Base-by-base conservation (phyloP, 2,329 filamentous ascomycete genomes). In the Coniochaeta sp. region DNA sequence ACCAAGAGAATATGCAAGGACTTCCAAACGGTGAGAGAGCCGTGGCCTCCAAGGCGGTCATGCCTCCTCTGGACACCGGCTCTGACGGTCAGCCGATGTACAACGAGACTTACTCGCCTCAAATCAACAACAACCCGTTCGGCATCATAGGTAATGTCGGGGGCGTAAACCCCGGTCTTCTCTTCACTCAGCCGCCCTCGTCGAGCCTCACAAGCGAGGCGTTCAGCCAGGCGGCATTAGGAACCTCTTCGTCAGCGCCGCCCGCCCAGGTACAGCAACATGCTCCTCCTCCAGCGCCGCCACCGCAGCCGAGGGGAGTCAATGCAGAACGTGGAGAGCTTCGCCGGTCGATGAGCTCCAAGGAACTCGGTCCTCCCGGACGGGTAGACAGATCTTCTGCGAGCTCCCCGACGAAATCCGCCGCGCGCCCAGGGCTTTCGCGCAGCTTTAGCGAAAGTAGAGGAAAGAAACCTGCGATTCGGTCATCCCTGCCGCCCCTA, bases 121-220 rank as follows among this genome's bases (percentile, higher is more conserved):
- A 77, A 3, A 71, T 79, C 57, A 80, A 83, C 9, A 77, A 84
- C 61, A 77, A 84, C 61, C 75, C 80, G 0, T 86, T 86, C 64
- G 73, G 76, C 26, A 74, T 81, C 30, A 72, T 77, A 40, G 76
- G 72, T 55, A 73, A 78, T 6, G 74, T 70, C 30, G 75, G 76
- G 8, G 80, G 76, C n/a, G 83, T 88, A 6, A 77, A 88, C 64
- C 85, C 85, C 1, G 84, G 82, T 8, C 73, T 88, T 17, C 71
- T 88, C 8, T 83, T 84, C 67, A 81, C 79, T 63, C 76, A 78
- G 12, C 79, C 81, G 26, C 76, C 76, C 14, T 80, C 80, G 22
- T 78, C 80, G 3, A 68, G 70, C 58, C 76, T 82, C 72, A 75
- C 80, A 57, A 61, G 58, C 58, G 60, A 34, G 22, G 54, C 61